phyloP scores from a whole-genome alignment of 257 asterid genomes.

The Ballota nigra region DNA sequence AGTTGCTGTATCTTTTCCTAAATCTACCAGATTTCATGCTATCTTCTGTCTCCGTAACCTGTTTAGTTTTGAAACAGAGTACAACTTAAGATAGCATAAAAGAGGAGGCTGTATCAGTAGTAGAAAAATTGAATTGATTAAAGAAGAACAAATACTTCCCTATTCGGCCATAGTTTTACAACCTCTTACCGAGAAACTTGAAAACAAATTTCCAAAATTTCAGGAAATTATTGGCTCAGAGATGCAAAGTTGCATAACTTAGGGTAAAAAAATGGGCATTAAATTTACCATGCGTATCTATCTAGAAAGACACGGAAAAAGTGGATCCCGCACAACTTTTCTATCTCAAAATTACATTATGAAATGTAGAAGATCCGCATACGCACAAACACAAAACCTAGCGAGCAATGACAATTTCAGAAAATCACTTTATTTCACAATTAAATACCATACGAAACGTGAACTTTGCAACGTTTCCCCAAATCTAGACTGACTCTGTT shows the following conservation, averaged over 20 bases:
- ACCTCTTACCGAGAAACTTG: neutral
- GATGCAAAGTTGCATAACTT: neutral
- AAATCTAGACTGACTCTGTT: neutral
- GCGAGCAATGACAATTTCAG: neutral
- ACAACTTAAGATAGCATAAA: neutral
- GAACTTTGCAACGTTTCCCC: neutral
- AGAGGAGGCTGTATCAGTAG: neutral
- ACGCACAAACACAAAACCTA: too few species aligned
- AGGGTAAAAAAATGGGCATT: neutral
- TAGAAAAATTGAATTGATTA: neutral
- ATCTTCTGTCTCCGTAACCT: slow-evolving; percentile 13
- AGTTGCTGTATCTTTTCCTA: slow-evolving; percentile 14
- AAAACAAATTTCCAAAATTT: neutral
- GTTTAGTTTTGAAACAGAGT: neutral
- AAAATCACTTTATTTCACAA: neutral
- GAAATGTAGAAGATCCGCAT: neutral
- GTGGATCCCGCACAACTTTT: neutral
- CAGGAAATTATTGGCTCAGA: neutral
- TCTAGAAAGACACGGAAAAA: neutral
- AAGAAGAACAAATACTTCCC: neutral
- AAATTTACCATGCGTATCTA: too few species aligned
- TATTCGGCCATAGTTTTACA: neutral
- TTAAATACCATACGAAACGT: neutral
- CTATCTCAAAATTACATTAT: neutral
- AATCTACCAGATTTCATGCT: neutral